A percentile compares a stretch with the other conserved stretches of the same genome.
Conservation (phyloP, 345 rosid genomes). For the Brassica nigra region DNA sequence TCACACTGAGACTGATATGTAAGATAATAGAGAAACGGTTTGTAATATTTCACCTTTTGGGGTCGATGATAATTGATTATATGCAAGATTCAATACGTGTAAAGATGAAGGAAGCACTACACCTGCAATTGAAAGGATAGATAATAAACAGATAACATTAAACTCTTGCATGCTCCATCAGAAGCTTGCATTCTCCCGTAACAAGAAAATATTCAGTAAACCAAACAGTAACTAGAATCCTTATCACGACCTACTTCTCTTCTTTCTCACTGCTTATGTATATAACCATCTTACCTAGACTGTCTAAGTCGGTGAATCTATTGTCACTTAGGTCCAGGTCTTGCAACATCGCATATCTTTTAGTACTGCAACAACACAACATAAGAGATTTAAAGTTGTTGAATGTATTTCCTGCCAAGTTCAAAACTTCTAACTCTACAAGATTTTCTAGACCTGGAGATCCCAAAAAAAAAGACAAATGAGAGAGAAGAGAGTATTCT, state of each 20-base stretch:
- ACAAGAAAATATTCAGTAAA: no score
- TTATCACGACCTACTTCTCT: no score
- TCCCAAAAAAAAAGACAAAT: neutral
- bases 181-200: no score
- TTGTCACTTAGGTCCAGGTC: no score
- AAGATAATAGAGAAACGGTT: no score
- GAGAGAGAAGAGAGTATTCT: no score
- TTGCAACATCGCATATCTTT: neutral
- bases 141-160: neutral
- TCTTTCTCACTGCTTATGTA: no score
- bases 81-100: neutral
- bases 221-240: no score
- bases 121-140: constrained; percentile 7
- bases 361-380: neutral
- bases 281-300: neutral
- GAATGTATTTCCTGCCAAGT: neutral
- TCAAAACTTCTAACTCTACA: neutral
- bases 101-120: neutral
- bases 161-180: no score
- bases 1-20: neutral
- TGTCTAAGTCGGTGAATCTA: no score
- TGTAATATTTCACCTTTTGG: neutral
- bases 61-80: neutral
- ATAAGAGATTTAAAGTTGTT: neutral
- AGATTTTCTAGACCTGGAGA: neutral